phyloP scores from a whole-genome alignment of 2,329 filamentous ascomycete genomes.

The Periconia macrospinosa region DNA sequence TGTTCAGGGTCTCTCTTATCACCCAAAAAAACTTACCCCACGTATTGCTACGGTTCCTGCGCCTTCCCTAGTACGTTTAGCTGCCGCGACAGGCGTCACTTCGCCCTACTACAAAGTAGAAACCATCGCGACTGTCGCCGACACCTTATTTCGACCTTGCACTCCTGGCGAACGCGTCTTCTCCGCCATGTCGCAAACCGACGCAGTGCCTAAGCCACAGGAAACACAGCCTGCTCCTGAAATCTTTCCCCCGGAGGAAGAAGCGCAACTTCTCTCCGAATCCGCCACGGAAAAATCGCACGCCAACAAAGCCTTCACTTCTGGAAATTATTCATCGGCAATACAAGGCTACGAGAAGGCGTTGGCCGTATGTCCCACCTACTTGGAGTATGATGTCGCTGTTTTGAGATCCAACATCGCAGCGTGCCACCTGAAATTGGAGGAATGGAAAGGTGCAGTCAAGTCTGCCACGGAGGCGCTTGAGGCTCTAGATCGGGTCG shows the following conservation, averaged over 20 bases:
- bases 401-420: constrained; percentile 87
- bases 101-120: no score
- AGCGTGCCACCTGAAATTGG: constrained; percentile 82
- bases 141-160: not conserved
- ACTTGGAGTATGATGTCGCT: constrained; percentile 84
- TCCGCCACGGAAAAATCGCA: constrained; percentile 72
- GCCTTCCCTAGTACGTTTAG: constrained; percentile 13
- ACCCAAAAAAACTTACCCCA: not conserved
- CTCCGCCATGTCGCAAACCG: not conserved
- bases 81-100: constrained; percentile 21
- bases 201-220: not conserved
- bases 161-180: not conserved
- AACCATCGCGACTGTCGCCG: not conserved
- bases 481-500: constrained; percentile 68
- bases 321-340: constrained; percentile 72
- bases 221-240: constrained; percentile 14
- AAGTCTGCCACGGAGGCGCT: constrained; percentile 73
- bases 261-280: constrained; percentile 63
- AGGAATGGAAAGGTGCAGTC: constrained; percentile 82
- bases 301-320: constrained; percentile 79
- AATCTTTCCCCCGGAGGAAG: constrained; percentile 38
- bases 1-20: no score
- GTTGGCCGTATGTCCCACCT: constrained; percentile 75
- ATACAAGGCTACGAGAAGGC: constrained; percentile 83
- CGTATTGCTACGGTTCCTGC: constrained; percentile 15